A percentile compares a stretch with the other conserved stretches of the same genome.
Evolutionary conservation across 768 basidiomycete species (phyloP).

Genomic region (Rubroboletus pulcherrimus): DNA sequence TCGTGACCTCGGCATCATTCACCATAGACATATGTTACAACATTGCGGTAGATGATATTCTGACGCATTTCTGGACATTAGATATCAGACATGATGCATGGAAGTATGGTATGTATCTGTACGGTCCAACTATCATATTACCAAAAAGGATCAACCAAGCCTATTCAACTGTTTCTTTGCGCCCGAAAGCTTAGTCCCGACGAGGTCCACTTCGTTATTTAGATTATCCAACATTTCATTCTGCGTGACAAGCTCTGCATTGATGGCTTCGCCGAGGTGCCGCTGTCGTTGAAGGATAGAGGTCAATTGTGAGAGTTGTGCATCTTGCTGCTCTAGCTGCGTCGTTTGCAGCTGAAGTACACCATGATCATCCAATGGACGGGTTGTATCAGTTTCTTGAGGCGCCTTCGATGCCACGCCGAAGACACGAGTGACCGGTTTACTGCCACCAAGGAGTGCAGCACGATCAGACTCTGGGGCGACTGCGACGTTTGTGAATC

Average conservation of each 20-base stretch:
- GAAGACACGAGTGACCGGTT: constrained; percentile 70
- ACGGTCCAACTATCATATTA: constrained; percentile 3
- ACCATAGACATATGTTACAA: constrained; percentile 31
- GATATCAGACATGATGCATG: background rate
- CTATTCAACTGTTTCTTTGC: constrained; percentile 82
- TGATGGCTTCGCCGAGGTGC: constrained; percentile 83
- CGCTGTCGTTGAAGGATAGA: constrained; percentile 81
- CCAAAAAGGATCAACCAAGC: constrained; percentile 47
- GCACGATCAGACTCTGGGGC: constrained; percentile 59
- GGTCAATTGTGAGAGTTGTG: constrained; percentile 73
- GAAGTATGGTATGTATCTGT: constrained; percentile 29
- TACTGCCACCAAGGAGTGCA: constrained; percentile 55
- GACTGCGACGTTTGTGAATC: constrained; percentile 25
- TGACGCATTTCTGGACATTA: constrained; percentile 10
- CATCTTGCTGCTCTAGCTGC: constrained; percentile 82
- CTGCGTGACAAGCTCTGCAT: constrained; percentile 75
- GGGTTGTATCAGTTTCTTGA: constrained; percentile 79
- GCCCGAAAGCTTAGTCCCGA: constrained; percentile 71
- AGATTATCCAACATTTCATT: constrained; percentile 85
- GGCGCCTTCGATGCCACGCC: constrained; percentile 55
- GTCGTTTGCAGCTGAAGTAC: constrained; percentile 74
- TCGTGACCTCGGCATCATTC: constrained; percentile 11
- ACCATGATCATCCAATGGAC: constrained; percentile 83
- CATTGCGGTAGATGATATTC: constrained; percentile 16
- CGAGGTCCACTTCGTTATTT: constrained; percentile 68